These are phyloP conservation scores for Paramecium caudatum DNA, from an alignment of 73 alveolate species.

Conservation along the genomic window DNA sequence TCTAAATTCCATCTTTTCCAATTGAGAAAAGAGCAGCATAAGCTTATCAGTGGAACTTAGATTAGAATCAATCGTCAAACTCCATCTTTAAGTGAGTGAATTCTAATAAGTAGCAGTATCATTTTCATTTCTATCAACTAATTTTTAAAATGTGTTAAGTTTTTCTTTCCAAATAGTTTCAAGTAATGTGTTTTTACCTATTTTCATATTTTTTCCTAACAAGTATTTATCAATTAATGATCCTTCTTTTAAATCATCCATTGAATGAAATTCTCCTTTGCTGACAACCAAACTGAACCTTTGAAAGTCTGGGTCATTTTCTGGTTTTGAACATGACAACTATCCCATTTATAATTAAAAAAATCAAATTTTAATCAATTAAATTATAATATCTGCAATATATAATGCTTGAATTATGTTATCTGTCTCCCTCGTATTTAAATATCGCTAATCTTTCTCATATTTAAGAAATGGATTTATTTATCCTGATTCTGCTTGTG, in stretches of 20 bases:
- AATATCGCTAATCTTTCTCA: too few relatives aligned
- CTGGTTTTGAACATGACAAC: not conserved
- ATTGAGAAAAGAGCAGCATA: not conserved
- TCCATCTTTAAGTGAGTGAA: constrained; percentile 1
- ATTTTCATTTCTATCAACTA: not conserved
- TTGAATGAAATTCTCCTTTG: not conserved
- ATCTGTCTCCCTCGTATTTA: too few relatives aligned
- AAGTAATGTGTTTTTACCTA: not conserved
- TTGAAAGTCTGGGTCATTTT: not conserved
- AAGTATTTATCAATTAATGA: not conserved
- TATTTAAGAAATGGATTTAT: too few relatives aligned
- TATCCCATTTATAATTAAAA: constrained; percentile 21
- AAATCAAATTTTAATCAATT: too few relatives aligned
- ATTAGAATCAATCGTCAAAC: constrained; percentile 1
- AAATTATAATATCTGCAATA: too few relatives aligned
- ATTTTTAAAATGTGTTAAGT: not conserved
- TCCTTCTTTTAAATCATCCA: not conserved
- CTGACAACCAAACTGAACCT: not conserved
- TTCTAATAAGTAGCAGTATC: not conserved
- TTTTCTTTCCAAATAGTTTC: constrained; percentile 29
- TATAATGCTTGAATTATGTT: too few relatives aligned
- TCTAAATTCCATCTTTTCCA: not conserved
- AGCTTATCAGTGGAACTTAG: not conserved
- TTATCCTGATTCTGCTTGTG: too few relatives aligned
- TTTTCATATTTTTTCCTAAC: not conserved